These are phyloP conservation scores for Cercis canadensis DNA, from an alignment of 306 rosid genomes.

Conservation along the genomic window DNA sequence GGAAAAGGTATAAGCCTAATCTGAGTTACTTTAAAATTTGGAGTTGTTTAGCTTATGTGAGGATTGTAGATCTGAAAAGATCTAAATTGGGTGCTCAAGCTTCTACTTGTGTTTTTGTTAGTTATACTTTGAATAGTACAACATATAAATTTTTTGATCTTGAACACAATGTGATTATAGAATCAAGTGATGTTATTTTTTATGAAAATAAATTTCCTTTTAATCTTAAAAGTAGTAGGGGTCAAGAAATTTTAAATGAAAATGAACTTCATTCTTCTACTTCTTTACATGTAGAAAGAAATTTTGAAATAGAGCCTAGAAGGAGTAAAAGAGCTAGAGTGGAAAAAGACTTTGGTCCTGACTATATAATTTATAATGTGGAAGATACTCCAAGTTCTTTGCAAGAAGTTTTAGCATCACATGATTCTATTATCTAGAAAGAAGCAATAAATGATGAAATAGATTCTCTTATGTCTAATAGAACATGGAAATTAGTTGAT, in stretches of 20 bases:
- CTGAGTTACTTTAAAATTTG: background rate
- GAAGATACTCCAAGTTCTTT: background rate
- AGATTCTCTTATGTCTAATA: background rate
- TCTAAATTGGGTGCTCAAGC: too few species aligned
- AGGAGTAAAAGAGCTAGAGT: background rate
- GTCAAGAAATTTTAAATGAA: background rate
- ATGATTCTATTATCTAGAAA: background rate
- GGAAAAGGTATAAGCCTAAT: slow-evolving; percentile 2
- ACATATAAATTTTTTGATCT: too few species aligned
- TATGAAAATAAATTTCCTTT: background rate
- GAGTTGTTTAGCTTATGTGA: background rate
- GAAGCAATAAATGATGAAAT: background rate
- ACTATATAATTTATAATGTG: background rate
- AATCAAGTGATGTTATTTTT: too few species aligned
- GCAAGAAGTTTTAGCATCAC: background rate
- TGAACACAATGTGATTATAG: too few species aligned
- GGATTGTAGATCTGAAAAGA: too few species aligned
- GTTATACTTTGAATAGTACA: too few species aligned
- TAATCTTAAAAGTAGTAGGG: background rate
- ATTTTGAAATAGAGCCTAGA: too few species aligned
- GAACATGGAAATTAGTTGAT: background rate
- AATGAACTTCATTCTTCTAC: background rate
- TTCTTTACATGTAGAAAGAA: too few species aligned
- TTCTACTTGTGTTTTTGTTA: too few species aligned
- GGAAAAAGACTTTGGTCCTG: background rate